Percentiles rank a stretch among this genome's conserved stretches.
phyloP scores from a whole-genome alignment of 2,329 filamentous ascomycete species.

The Penicillium nordicum region DNA sequence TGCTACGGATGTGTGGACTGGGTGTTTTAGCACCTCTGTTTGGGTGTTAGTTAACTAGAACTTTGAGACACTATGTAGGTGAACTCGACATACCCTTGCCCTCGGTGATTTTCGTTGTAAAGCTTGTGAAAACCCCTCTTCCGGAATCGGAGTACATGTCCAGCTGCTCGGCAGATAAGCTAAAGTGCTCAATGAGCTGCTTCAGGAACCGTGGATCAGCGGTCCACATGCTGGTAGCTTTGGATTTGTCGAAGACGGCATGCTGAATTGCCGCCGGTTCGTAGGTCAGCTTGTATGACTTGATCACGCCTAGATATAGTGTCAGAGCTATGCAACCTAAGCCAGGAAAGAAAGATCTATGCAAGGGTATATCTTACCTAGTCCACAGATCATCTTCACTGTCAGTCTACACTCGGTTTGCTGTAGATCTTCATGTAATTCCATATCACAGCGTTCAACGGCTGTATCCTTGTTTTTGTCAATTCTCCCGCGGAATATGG shows the following conservation, averaged over 20 bases:
- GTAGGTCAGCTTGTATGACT: conserved; percentile 63
- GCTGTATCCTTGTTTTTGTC: conserved; percentile 59
- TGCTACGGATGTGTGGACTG: conserved; percentile 62
- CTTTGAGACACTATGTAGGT: conserved; percentile 1
- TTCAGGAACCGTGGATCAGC: conserved; percentile 56
- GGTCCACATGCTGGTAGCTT: conserved; percentile 57
- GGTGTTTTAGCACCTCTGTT: conserved; percentile 61
- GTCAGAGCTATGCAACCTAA: neutral
- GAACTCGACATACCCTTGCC: conserved; percentile 49
- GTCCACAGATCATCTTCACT: conserved; percentile 60
- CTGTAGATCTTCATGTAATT: conserved; percentile 54
- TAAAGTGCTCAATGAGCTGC: conserved; percentile 64
- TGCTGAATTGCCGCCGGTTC: conserved; percentile 61
- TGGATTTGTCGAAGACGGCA: conserved; percentile 59
- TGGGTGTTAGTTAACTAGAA: neutral
- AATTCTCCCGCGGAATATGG: conserved; percentile 60
- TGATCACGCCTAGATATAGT: conserved; percentile 52
- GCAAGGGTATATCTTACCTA: conserved; percentile 42
- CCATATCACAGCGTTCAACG: conserved; percentile 61
- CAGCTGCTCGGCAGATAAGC: conserved; percentile 61
- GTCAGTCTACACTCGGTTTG: conserved; percentile 59
- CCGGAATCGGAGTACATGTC: conserved; percentile 59
- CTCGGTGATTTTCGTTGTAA: conserved; percentile 61
- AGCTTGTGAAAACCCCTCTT: conserved; percentile 62
- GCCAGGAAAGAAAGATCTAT: neutral